Evolutionary conservation across 2,329 filamentous ascomycete genomes (phyloP).

Genomic region (Penicillium sp.): DNA sequence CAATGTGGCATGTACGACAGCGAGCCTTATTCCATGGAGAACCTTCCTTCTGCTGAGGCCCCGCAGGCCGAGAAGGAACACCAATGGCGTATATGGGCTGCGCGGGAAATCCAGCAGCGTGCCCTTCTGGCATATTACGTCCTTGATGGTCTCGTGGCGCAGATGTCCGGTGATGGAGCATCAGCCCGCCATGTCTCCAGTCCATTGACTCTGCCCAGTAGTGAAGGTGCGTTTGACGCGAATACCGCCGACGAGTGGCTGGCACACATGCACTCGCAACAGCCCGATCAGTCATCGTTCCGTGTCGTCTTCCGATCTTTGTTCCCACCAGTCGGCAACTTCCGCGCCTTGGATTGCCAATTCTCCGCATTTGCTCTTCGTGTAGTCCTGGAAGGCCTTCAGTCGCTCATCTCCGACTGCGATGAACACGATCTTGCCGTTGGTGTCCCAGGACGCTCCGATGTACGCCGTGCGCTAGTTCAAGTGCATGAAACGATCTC

Average conservation of each 20-base stretch:
- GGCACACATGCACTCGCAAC: constrained; percentile 41
- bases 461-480: constrained; percentile 48
- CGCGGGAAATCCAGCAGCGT: constrained; percentile 54
- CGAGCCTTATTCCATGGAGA: constrained; percentile 40
- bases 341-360: constrained; percentile 38
- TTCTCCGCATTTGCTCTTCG: constrained; percentile 51
- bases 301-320: constrained; percentile 49
- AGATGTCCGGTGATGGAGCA: constrained; percentile 51
- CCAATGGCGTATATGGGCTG: constrained; percentile 52
- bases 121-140: constrained; percentile 54
- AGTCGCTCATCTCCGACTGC: constrained; percentile 51
- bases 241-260: constrained; percentile 51
- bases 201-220: constrained; percentile 48
- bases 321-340: constrained; percentile 44
- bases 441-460: constrained; percentile 48
- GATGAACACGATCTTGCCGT: constrained; percentile 48
- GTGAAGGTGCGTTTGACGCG: constrained; percentile 51
- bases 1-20: constrained; percentile 53
- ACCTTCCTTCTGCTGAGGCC: constrained; percentile 44
- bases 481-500: constrained; percentile 49
- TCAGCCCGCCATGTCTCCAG: constrained; percentile 53
- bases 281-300: constrained; percentile 45
- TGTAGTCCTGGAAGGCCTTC: constrained; percentile 53
- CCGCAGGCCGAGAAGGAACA: constrained; percentile 45
- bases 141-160: constrained; percentile 53